Evolutionary conservation across 2,329 filamentous ascomycete genomes (phyloP).

Genomic region (Dothidotthia symphoricarpi): DNA sequence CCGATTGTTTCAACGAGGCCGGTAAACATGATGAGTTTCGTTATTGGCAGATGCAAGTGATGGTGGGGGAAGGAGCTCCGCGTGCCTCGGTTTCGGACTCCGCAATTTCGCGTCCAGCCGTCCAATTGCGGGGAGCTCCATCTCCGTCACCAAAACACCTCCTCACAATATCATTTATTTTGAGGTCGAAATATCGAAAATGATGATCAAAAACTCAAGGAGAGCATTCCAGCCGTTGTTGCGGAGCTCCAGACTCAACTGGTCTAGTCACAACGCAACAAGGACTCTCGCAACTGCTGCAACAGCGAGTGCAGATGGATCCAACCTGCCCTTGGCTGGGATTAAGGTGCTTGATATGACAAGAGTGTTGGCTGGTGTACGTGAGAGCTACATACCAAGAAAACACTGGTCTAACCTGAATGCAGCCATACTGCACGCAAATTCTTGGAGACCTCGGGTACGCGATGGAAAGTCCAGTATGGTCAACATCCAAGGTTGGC

Average conservation of each 20-base stretch:
- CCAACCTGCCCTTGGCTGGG: constrained; percentile 71
- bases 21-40: constrained; percentile 74
- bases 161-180: constrained; percentile 1
- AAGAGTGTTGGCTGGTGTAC: constrained; percentile 86
- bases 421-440: constrained; percentile 92
- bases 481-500: constrained; percentile 37
- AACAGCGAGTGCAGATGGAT: constrained; percentile 39
- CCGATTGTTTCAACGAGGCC: constrained; percentile 68
- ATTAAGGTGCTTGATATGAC: constrained; percentile 95
- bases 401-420: constrained; percentile 16
- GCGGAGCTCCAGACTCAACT: constrained; percentile 9
- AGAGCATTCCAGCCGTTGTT: constrained; percentile 7
- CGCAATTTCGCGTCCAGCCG: too few relatives aligned
- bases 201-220: constrained; percentile 17
- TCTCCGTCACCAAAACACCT: constrained; percentile 1
- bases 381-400: constrained; percentile 33
- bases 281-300: constrained; percentile 47
- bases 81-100: constrained; percentile 19
- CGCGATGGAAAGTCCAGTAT: constrained; percentile 38
- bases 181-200: constrained; percentile 12
- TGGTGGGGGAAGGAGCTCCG: constrained; percentile 25
- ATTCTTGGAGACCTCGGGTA: constrained; percentile 96
- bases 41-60: constrained; percentile 11
- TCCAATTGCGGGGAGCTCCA: constrained; percentile 6
- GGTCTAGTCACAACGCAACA: constrained; percentile 8